These are phyloP conservation scores for Diplosphaera chodatii DNA, from an alignment of 139 green algal genomes.

Conservation along the genomic window DNA sequence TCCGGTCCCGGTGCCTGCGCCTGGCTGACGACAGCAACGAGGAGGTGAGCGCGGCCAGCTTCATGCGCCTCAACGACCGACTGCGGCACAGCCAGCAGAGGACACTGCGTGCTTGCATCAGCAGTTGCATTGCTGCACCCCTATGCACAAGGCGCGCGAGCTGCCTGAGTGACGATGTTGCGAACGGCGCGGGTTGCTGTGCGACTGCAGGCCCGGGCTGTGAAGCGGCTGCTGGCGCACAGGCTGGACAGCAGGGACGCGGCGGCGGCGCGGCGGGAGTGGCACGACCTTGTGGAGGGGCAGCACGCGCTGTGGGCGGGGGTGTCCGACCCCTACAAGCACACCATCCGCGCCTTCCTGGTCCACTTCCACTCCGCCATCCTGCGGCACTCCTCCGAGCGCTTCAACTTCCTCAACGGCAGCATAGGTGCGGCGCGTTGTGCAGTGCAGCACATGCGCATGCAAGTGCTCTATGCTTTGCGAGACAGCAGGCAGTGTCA, in stretches of 20 bases:
- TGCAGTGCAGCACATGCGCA: background rate
- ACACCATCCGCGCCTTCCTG: slow-evolving; percentile 96
- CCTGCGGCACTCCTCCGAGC: slow-evolving; percentile 61
- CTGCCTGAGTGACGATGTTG: too few relatives aligned
- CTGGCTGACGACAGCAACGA: slow-evolving; percentile 81
- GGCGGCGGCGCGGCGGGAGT: slow-evolving; percentile 62
- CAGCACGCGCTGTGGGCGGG: slow-evolving; percentile 84
- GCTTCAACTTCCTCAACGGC: slow-evolving; percentile 91
- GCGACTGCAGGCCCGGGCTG: slow-evolving; percentile 28
- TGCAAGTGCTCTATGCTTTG: background rate
- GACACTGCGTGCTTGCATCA: too few relatives aligned
- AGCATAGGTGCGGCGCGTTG: slow-evolving; percentile 57
- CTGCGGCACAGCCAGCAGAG: too few relatives aligned
- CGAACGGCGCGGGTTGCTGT: too few relatives aligned
- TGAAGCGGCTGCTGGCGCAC: slow-evolving; percentile 82
- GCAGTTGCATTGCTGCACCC: too few relatives aligned
- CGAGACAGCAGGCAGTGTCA: too few relatives aligned
- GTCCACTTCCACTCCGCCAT: slow-evolving; percentile 93
- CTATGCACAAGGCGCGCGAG: too few relatives aligned
- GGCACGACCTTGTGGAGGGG: slow-evolving; percentile 90
- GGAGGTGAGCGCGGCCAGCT: slow-evolving; percentile 45
- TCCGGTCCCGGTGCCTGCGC: slow-evolving; percentile 89
- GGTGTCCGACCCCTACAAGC: slow-evolving; percentile 93
- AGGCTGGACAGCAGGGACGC: slow-evolving; percentile 55
- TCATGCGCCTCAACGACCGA: background rate